phyloP scores from a whole-genome alignment of 169 alveolate genomes.

The Theileria parva region DNA sequence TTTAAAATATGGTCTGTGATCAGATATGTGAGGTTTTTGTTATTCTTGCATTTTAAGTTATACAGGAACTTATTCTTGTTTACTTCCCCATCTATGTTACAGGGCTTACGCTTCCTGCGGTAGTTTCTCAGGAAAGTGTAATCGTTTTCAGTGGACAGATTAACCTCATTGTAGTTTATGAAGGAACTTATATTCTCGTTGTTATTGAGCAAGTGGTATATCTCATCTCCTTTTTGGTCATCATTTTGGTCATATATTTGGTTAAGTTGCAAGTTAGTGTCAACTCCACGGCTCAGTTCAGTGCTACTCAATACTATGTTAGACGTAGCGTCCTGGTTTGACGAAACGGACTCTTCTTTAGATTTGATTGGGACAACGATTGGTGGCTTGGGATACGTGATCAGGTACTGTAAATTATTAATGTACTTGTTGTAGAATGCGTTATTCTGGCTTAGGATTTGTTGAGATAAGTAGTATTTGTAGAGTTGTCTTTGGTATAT shows the following conservation, averaged over 20 bases:
- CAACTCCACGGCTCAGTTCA: slow-evolving; percentile 9
- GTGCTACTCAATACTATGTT: not conserved
- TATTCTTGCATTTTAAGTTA: not conserved
- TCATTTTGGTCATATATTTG: not conserved
- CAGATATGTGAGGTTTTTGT: not conserved
- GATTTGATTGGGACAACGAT: not conserved
- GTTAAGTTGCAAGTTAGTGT: not conserved
- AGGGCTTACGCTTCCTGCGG: not conserved
- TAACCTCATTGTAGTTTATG: slow-evolving; percentile 11
- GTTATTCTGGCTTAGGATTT: slow-evolving; percentile 29
- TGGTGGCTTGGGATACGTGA: slow-evolving; percentile 12
- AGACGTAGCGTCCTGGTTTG: not conserved
- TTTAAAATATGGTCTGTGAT: not conserved
- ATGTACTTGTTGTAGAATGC: slow-evolving; percentile 13
- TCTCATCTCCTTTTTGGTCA: not conserved
- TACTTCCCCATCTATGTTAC: not conserved
- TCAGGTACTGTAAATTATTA: slow-evolving; percentile 6
- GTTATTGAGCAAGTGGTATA: not conserved
- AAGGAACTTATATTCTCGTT: not conserved
- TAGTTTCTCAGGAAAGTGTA: not conserved
- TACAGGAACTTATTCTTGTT: slow-evolving; percentile 11
- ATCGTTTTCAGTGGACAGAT: not conserved
- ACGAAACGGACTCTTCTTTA: not conserved
- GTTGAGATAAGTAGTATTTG: slow-evolving; percentile 71
- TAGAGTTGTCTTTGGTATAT: slow-evolving; percentile 80